Percentiles rank a stretch among this genome's conserved stretches.
Evolutionary conservation across 2,329 filamentous ascomycete species (phyloP).

Genomic region (Shiraia bambusicola): DNA sequence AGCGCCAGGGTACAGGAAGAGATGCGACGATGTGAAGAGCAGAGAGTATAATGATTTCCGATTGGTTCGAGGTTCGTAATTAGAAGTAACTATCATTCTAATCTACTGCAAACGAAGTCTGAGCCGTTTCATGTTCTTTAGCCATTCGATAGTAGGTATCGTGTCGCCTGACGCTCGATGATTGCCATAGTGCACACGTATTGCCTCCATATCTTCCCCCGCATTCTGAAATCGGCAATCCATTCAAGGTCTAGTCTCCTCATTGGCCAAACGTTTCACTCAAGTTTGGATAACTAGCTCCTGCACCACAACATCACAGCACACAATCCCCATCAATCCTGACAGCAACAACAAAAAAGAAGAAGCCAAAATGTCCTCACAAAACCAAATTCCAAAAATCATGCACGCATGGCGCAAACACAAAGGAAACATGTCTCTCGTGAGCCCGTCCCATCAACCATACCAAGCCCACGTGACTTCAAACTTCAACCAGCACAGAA

Average conservation of each 20-base stretch:
- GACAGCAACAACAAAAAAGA: too few relatives aligned
- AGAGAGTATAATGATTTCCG: constrained; percentile 25
- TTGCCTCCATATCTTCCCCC: neutral
- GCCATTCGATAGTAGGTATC: too few relatives aligned
- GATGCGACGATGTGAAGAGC: constrained; percentile 26
- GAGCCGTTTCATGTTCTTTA: too few relatives aligned
- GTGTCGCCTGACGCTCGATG: too few relatives aligned
- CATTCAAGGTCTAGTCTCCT: neutral
- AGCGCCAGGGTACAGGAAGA: constrained; percentile 48
- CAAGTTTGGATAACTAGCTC: neutral
- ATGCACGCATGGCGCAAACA: constrained; percentile 28
- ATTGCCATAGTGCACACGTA: neutral
- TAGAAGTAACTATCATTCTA: neutral
- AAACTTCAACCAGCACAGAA: neutral
- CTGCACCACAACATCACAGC: too few relatives aligned
- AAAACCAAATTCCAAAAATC: constrained; percentile 7
- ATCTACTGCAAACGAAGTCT: neutral
- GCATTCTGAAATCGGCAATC: constrained; percentile 5
- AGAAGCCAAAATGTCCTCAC: neutral
- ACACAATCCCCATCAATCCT: too few relatives aligned
- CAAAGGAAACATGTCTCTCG: constrained; percentile 21
- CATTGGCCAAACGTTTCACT: neutral
- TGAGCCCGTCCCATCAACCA: constrained; percentile 3
- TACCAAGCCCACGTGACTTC: neutral
- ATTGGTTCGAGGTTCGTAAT: constrained; percentile 11